Conservation (phyloP, 257 asterid genomes). For the Cruciata laevipes region DNA sequence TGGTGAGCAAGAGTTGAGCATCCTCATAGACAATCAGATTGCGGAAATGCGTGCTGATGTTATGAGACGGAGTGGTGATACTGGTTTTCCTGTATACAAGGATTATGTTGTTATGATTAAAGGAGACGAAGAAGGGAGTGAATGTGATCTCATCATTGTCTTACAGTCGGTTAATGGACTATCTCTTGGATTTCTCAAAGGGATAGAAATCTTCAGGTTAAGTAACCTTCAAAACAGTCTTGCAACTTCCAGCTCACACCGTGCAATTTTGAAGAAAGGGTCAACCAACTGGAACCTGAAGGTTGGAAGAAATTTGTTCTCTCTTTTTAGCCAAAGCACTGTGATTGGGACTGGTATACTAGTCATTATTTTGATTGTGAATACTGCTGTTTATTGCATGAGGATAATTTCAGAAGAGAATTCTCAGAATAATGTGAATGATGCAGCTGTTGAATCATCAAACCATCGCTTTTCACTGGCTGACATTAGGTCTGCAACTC, state of each 20-base stretch:
- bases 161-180: background rate
- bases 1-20: background rate
- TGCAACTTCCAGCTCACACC: background rate
- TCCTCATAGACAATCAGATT: constrained; percentile 6
- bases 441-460: background rate
- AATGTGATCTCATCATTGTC: background rate
- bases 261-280: background rate
- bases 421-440: background rate
- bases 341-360: background rate
- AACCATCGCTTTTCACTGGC: constrained; percentile 1
- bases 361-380: background rate
- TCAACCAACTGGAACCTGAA: too few species aligned
- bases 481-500: background rate
- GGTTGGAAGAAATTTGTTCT: too few species aligned
- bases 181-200: background rate
- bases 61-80: constrained; percentile 2
- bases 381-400: background rate
- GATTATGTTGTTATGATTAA: background rate
- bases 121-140: background rate
- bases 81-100: constrained; percentile 2
- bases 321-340: background rate
- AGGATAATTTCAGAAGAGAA: constrained; percentile 3
- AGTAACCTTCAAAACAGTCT: constrained; percentile 12
- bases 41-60: constrained; percentile 9
- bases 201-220: constrained; percentile 1